These are phyloP conservation scores for Ambispora gerdemannii DNA, from an alignment of 192 early-diverging fungal genomes.

Conservation along the genomic window DNA sequence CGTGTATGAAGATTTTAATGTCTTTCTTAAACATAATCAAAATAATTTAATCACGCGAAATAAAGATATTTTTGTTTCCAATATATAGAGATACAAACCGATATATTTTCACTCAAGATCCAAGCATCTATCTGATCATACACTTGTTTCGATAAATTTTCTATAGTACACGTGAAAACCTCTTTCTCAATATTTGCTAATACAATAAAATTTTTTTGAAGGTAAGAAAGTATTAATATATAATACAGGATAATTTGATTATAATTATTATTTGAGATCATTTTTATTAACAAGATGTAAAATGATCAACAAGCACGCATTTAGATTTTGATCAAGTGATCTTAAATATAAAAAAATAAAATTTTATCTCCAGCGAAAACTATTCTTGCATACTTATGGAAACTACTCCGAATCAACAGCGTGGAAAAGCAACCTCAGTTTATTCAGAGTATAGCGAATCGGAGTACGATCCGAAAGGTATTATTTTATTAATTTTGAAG, in stretches of 20 bases:
- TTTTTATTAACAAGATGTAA: too few relatives aligned
- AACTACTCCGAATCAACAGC: too few relatives aligned
- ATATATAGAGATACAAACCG: not conserved
- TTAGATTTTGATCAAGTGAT: too few relatives aligned
- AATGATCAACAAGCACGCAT: too few relatives aligned
- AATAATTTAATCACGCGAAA: not conserved
- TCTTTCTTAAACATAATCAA: conserved; percentile 11
- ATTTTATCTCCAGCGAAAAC: too few relatives aligned
- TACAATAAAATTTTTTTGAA: too few relatives aligned
- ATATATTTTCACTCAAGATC: not conserved
- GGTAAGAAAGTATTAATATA: too few relatives aligned
- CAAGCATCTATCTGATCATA: not conserved
- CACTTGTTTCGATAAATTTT: not conserved
- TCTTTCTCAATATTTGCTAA: conserved; percentile 30
- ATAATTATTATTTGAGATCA: too few relatives aligned
- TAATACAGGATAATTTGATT: too few relatives aligned
- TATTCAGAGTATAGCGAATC: conserved; percentile 23
- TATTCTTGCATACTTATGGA: too few relatives aligned
- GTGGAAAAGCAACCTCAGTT: not conserved
- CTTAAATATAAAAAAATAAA: too few relatives aligned
- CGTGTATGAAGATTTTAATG: conserved; percentile 17
- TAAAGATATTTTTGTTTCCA: not conserved
- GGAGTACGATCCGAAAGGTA: conserved; percentile 24
- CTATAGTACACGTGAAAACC: conserved; percentile 6
- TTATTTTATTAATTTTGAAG: not conserved